phyloP scores from a whole-genome alignment of 805 yeast genomes.

The Ogataea allantospora region DNA sequence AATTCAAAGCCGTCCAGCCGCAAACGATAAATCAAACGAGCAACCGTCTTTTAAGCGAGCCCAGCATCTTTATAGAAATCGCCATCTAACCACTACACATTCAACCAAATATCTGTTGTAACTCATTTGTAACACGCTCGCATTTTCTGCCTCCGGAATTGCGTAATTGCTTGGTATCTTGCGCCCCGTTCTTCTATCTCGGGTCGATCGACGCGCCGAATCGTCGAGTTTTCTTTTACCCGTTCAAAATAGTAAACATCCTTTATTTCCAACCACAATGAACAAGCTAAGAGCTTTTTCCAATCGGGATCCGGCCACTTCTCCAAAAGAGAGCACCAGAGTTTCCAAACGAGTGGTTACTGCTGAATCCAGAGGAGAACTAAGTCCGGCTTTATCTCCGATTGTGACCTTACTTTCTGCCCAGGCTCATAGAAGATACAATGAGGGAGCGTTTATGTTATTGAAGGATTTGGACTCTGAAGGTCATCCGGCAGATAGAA shows the following conservation, averaged over 20 bases:
- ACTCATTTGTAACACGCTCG: no score
- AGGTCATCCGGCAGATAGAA: constrained; percentile 79
- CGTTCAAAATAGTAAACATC: constrained; percentile 2
- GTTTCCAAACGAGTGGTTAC: constrained; percentile 24
- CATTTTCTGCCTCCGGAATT: no score
- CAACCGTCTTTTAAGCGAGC: background rate
- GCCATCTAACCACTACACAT: no score
- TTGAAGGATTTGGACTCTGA: constrained; percentile 75
- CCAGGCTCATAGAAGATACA: constrained; percentile 70
- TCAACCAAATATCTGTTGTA: no score
- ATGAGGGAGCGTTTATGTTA: constrained; percentile 74
- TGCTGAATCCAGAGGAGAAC: constrained; percentile 30
- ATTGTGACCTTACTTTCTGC: constrained; percentile 72
- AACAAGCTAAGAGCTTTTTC: constrained; percentile 28
- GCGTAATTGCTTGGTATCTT: background rate
- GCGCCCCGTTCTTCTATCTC: background rate
- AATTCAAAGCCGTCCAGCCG: background rate
- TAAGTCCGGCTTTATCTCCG: constrained; percentile 53
- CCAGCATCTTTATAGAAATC: background rate
- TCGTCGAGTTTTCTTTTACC: background rate
- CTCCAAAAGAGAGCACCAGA: constrained; percentile 12
- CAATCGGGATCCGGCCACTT: constrained; percentile 14
- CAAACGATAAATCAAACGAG: background rate
- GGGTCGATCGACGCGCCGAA: constrained; percentile 4
- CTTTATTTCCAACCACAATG: constrained; percentile 13